Conservation (phyloP, 768 basidiomycete species). For the Tubosaeta sp. region DNA sequence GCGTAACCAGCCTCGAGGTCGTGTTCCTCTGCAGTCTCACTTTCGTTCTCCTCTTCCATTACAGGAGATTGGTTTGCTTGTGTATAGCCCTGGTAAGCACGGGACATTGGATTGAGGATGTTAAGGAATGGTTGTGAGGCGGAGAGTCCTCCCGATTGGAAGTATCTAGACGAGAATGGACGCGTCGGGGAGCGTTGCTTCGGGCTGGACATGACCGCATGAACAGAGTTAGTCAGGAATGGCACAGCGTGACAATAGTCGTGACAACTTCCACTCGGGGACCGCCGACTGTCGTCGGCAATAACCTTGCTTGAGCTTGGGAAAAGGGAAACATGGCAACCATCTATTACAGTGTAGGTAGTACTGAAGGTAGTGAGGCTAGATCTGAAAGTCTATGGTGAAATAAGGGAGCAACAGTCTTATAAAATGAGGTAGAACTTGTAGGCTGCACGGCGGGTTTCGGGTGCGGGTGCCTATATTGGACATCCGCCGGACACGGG, state of each 20-base stretch:
- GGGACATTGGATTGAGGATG: slow-evolving; percentile 78
- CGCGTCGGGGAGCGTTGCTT: slow-evolving; percentile 15
- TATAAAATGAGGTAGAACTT: too few species aligned
- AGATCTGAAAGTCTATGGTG: too few species aligned
- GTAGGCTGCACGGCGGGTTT: too few species aligned
- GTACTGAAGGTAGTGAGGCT: too few species aligned
- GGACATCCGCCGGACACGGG: too few species aligned
- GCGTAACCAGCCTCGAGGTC: slow-evolving; percentile 61
- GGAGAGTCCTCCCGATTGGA: slow-evolving; percentile 32
- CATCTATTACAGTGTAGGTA: too few species aligned
- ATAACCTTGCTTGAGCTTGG: too few species aligned
- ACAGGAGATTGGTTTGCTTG: slow-evolving; percentile 69
- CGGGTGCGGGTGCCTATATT: too few species aligned
- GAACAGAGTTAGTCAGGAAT: slow-evolving; percentile 10
- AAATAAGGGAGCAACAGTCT: too few species aligned
- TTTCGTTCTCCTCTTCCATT: slow-evolving; percentile 63
- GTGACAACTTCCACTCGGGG: slow-evolving; percentile 14
- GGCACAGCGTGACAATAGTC: slow-evolving; percentile 15
- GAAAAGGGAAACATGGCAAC: too few species aligned
- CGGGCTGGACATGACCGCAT: slow-evolving; percentile 13
- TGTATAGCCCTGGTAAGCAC: slow-evolving; percentile 68
- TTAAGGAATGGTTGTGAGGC: slow-evolving; percentile 74
- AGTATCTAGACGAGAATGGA: slow-evolving; percentile 15
- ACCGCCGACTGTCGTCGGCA: too few species aligned
- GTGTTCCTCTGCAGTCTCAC: slow-evolving; percentile 40